Percentiles rank a stretch among this genome's conserved stretches.
These are phyloP conservation scores for Ilyonectria sp. DNA, from an alignment of 2,329 filamentous ascomycete species.

Conservation along the genomic window DNA sequence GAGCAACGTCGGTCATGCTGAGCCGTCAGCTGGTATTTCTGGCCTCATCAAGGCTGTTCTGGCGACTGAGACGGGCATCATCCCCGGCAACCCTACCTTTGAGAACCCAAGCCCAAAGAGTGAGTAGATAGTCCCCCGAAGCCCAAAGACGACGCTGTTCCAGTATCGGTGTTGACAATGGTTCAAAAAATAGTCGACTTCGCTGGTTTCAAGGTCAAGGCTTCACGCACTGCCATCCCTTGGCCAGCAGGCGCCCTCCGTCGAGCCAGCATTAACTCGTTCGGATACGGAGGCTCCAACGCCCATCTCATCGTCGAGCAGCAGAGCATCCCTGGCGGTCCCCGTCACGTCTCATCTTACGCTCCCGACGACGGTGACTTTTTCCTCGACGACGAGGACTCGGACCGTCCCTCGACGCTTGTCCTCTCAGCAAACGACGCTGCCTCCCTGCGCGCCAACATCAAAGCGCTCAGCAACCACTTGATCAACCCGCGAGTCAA, in stretches of 20 bases:
- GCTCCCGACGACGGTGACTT: constrained; percentile 1
- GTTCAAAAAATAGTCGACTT: no score
- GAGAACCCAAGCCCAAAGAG: constrained; percentile 55
- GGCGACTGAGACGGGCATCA: constrained; percentile 44
- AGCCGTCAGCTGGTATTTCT: constrained; percentile 48
- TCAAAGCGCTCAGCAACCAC: constrained; percentile 34
- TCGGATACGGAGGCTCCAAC: constrained; percentile 62
- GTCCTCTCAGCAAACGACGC: background rate
- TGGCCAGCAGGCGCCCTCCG: constrained; percentile 49
- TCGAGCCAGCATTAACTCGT: constrained; percentile 56
- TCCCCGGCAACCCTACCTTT: constrained; percentile 55
- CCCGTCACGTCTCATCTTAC: background rate
- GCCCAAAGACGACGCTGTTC: no score
- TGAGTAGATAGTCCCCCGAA: constrained; percentile 39
- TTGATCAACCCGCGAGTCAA: constrained; percentile 45
- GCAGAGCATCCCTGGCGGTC: constrained; percentile 4
- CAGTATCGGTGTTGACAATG: no score
- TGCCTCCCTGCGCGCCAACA: constrained; percentile 10
- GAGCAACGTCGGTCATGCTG: constrained; percentile 51
- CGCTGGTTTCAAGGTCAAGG: no score
- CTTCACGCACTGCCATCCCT: constrained; percentile 48
- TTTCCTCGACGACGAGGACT: constrained; percentile 35
- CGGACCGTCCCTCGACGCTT: background rate
- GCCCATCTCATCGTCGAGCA: constrained; percentile 56
- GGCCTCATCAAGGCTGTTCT: constrained; percentile 50